These are phyloP conservation scores for Cryptosporidium bovis DNA, from an alignment of 169 alveolate species.

Conservation along the genomic window DNA sequence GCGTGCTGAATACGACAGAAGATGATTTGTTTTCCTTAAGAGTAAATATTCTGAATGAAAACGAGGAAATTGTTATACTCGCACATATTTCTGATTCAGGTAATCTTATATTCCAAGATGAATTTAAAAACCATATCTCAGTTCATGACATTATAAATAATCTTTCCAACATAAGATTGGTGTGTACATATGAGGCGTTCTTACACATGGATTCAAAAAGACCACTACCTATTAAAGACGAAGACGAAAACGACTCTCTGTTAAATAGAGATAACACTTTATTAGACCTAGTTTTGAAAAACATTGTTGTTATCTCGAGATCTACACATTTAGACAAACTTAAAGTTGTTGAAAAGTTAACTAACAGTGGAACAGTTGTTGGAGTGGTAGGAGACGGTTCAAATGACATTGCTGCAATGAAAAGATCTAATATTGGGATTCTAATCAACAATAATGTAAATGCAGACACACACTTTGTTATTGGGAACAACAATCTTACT, in stretches of 20 bases:
- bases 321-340: constrained; percentile 36
- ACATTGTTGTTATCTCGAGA: constrained; percentile 26
- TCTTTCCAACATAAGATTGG: neutral
- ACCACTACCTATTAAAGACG: neutral
- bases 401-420: constrained; percentile 64
- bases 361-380: constrained; percentile 16
- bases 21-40: neutral
- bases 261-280: neutral
- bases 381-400: constrained; percentile 70
- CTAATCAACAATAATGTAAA: neutral
- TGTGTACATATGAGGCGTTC: constrained; percentile 31
- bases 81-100: neutral
- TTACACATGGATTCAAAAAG: neutral
- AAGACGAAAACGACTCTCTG: neutral
- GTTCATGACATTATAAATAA: constrained; percentile 5
- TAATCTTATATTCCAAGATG: constrained; percentile 32
- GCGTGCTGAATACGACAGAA: neutral
- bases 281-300: constrained; percentile 3
- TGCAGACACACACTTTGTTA: constrained; percentile 11
- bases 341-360: constrained; percentile 28
- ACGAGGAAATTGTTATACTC: no score
- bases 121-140: neutral
- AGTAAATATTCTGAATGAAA: neutral
- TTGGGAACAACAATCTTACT: neutral
- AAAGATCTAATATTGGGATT: constrained; percentile 40